Conservation (phyloP, 192 early-diverging fungal genomes). For the Entophlyctis helioformis region DNA sequence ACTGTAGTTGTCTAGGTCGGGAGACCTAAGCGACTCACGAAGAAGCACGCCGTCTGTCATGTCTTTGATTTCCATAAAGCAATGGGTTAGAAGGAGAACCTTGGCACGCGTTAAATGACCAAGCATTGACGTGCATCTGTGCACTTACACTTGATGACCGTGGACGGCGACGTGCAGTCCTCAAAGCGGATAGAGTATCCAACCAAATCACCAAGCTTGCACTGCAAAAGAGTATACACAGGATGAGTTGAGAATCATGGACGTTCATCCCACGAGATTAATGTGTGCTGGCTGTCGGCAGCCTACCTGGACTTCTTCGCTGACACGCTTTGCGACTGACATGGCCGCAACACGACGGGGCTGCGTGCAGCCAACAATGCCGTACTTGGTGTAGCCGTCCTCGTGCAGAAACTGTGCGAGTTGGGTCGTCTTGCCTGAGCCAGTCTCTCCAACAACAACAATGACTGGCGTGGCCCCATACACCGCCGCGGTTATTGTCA, state of each 20-base stretch:
- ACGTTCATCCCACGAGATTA: no score
- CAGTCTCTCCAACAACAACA: constrained; percentile 92
- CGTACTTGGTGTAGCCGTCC: constrained; percentile 73
- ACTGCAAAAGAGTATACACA: neutral
- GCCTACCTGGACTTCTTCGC: constrained; percentile 69
- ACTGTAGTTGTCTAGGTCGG: constrained; percentile 82
- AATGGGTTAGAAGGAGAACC: neutral
- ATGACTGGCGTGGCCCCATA: no score
- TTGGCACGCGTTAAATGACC: no score
- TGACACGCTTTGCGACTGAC: constrained; percentile 94
- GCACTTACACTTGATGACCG: constrained; percentile 71
- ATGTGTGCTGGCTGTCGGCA: neutral
- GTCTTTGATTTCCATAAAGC: constrained; percentile 40
- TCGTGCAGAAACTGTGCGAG: constrained; percentile 93
- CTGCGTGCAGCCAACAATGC: constrained; percentile 88
- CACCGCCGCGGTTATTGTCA: no score
- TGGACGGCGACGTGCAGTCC: constrained; percentile 82
- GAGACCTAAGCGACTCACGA: constrained; percentile 76
- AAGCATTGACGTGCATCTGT: neutral
- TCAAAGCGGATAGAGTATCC: constrained; percentile 98
- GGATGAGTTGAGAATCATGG: no score
- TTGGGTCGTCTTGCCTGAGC: constrained; percentile 94
- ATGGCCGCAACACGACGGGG: constrained; percentile 95
- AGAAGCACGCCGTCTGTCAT: constrained; percentile 97
- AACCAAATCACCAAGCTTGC: constrained; percentile 72